A percentile compares a stretch with the other conserved stretches of the same genome.
Conservation (phyloP, 2,329 filamentous ascomycete species). For the Corinectria fuckeliana region DNA sequence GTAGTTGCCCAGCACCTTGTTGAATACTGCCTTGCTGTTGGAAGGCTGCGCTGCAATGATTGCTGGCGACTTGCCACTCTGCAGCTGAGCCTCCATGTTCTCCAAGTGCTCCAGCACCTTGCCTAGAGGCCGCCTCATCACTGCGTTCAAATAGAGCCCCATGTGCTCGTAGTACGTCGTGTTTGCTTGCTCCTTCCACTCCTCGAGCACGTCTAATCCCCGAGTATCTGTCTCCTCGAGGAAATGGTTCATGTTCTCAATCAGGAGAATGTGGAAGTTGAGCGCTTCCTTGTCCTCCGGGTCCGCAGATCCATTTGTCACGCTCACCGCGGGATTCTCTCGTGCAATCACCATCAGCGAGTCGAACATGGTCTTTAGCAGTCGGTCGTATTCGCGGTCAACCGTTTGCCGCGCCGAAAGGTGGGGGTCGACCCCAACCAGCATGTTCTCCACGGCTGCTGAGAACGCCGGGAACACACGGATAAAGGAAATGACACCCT, state of each 20-base stretch:
- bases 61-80: constrained; percentile 63
- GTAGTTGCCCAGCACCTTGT: constrained; percentile 82
- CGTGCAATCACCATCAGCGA: constrained; percentile 92
- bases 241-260: constrained; percentile 99
- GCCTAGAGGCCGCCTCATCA: constrained; percentile 87
- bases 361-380: constrained; percentile 97
- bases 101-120: constrained; percentile 92
- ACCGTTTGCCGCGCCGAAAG: constrained; percentile 76
- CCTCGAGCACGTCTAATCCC: constrained; percentile 76
- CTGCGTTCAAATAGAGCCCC: constrained; percentile 82
- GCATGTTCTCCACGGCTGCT: constrained; percentile 83
- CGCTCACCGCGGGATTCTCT: constrained; percentile 63
- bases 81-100: constrained; percentile 78
- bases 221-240: constrained; percentile 85
- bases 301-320: constrained; percentile 54
- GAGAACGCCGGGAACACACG: constrained; percentile 89
- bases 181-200: constrained; percentile 81
- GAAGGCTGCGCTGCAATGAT: constrained; percentile 80
- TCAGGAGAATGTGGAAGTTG: constrained; percentile 95
- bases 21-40: constrained; percentile 82
- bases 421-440: constrained; percentile 62
- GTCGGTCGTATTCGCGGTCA: constrained; percentile 85
- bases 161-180: constrained; percentile 87
- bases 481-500: constrained; percentile 95
- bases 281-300: constrained; percentile 94